phyloP scores from a whole-genome alignment of 202 grass and related monocot species.

The Brachypodium distachyon region DNA sequence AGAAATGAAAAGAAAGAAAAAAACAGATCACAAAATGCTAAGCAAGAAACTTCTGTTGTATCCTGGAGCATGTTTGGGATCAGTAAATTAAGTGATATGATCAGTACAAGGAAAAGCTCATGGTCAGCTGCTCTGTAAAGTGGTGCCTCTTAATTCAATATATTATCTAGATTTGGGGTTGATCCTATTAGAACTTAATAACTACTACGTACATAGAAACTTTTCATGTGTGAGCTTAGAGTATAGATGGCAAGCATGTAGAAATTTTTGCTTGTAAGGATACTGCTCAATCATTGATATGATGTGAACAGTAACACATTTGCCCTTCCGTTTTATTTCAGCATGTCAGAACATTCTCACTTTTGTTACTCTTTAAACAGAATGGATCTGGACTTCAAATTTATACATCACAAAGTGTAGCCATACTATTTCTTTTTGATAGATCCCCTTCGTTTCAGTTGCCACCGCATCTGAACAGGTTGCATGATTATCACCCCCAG shows the following conservation, averaged over 20 bases:
- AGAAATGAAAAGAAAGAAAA: neutral
- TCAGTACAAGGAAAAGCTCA: neutral
- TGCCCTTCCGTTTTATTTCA: neutral
- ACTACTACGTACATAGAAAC: neutral
- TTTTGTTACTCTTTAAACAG: neutral
- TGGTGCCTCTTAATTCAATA: neutral
- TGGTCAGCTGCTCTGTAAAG: constrained; percentile 12
- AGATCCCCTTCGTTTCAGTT: neutral
- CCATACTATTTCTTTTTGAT: neutral
- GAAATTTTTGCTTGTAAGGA: no score
- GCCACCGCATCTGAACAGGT: neutral
- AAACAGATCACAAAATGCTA: neutral
- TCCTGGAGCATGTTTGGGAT: neutral
- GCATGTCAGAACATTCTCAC: neutral
- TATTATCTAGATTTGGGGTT: constrained; percentile 10
- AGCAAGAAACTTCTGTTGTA: no score
- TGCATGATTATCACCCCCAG: neutral
- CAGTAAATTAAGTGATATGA: neutral
- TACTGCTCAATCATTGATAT: neutral
- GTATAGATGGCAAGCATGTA: no score
- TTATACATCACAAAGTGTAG: neutral
- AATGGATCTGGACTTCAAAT: neutral
- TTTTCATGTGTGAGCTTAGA: no score
- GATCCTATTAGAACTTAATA: neutral
- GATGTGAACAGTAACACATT: neutral